Evolutionary conservation across 768 basidiomycete species (phyloP), one percentile per base, ranked within the genome.

Genomic region (Termitomyces sp.): DNA sequence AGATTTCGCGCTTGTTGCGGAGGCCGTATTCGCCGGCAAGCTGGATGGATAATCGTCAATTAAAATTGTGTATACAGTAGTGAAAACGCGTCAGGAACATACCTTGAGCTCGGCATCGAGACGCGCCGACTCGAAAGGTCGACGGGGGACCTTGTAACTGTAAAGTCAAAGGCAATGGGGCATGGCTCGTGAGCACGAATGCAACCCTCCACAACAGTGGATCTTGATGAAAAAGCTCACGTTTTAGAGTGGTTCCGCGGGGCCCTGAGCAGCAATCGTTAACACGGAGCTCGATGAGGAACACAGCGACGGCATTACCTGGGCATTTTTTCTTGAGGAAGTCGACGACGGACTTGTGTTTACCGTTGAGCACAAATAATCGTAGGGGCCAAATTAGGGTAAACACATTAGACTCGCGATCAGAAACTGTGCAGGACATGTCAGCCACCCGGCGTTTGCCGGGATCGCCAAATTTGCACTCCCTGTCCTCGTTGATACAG

Each of bases 1-100:
- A 99, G 83, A 98, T 97, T 82, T 99, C 97, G 76, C 96, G 92
- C 86, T 99, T 99, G 92, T 98, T 98, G 78, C 96, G 92, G 75
- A 98, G 93, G 77, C 97, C 97, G 84, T 96, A 98, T 81, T 99
- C 97, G 79, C 97, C 96, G 57, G 96, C 96, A 78, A 98, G 96
- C 96, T 97, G 70, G 44, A n/a, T 16, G 57, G 16, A 46, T 40
- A 28, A 24, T 24, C 42, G 55, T 55, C 56, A 38, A 22, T 56
- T n/a, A 13, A 48, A 51, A 28, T 39, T 24, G 36, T 8, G 33
- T n/a, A n/a, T n/a, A n/a, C n/a, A n/a, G n/a, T n/a, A n/a, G n/a
- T 18, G 5, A 46, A 35, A 46, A 58, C 35, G 28, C n/a, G 57
- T 36, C 7, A 63, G 16, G 24, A 12, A 58, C 69, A 62, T 71